Conservation (phyloP, 306 rosid genomes). For the Mimosa bimucronata region DNA sequence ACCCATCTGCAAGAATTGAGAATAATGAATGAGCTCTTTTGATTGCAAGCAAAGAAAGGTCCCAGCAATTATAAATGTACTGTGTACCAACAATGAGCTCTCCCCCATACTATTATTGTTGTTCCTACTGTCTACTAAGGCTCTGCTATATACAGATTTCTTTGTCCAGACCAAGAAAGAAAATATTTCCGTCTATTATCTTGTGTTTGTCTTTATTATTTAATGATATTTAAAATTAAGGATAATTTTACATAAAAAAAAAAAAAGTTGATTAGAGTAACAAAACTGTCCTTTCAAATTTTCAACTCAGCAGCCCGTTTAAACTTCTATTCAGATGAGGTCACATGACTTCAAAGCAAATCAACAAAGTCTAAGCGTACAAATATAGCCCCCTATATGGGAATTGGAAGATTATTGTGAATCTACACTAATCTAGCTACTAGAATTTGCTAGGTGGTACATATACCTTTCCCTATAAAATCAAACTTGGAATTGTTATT, state of each 20-base stretch:
- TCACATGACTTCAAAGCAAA: slow-evolving; percentile 29
- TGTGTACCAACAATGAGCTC: slow-evolving; percentile 37
- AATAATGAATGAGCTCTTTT: slow-evolving; percentile 17
- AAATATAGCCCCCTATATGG: neutral
- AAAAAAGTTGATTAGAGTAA: neutral
- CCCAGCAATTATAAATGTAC: slow-evolving; percentile 32
- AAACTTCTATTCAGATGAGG: slow-evolving; percentile 17
- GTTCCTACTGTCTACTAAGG: slow-evolving; percentile 13
- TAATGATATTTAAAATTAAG: neutral
- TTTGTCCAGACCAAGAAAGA: neutral
- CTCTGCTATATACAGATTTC: neutral
- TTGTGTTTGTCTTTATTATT: neutral
- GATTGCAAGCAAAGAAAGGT: slow-evolving; percentile 25
- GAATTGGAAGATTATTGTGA: neutral
- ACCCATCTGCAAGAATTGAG: neutral
- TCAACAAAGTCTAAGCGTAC: neutral
- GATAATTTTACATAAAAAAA: neutral
- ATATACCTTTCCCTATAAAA: neutral
- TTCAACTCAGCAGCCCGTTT: neutral
- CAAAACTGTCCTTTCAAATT: neutral
- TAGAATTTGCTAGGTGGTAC: neutral
- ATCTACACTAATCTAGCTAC: neutral
- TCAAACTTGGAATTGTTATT: neutral
- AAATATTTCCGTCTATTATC: neutral
- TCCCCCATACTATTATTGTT: slow-evolving; percentile 22